Evolutionary conservation across 2,329 filamentous ascomycete species (phyloP), one percentile per base, ranked within the genome.

Genomic region (Knoxdaviesia capensis): DNA sequence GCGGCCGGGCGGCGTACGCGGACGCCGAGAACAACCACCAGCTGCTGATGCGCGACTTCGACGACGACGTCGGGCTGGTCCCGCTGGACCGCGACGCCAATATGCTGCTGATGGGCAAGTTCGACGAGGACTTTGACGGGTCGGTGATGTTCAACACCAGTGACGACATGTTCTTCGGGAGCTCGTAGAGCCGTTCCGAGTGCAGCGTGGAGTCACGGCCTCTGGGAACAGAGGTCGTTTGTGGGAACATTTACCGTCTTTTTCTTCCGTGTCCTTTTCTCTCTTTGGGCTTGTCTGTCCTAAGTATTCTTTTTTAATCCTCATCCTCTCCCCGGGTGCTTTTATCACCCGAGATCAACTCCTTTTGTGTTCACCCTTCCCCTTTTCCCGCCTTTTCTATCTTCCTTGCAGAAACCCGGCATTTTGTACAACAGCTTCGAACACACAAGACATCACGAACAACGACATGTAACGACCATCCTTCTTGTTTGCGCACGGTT

Each of bases 131-230:
- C 37, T 69, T 65, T 42, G 63, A 68, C 45, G 50, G 56, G 5
- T 63, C 66, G 32, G 59, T 59, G 53, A 67, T 74, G 65, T 71
- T 72, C 48, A 61, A 58, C 31, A 59, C 60, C 47, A 60, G 57
- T 45, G 65, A 69, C 43, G 68, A 71, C 46, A 56, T 71, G 43
- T 69, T 72, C 50, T 73, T 71, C 50, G 59, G 62, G 41, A 59
- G 48, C 47, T 49, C 52, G 43, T 59, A 48, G 52, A 31, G 32
- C 29, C 5, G 43, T 31, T 11, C 33, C 6, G 7, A 20, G 36
- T 4, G 9, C 5, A 36, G 8, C 30, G 34, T 2, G 28, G 11
- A 39, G 11, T 39, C n/a, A 9, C 31, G 36, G 36, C 29, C 20
- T n/a, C n/a, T n/a, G n/a, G n/a, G n/a, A n/a, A n/a, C n/a, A n/a